Evolutionary conservation across 129 eudicot genomes (phyloP).

Genomic region (Centella asiatica): DNA sequence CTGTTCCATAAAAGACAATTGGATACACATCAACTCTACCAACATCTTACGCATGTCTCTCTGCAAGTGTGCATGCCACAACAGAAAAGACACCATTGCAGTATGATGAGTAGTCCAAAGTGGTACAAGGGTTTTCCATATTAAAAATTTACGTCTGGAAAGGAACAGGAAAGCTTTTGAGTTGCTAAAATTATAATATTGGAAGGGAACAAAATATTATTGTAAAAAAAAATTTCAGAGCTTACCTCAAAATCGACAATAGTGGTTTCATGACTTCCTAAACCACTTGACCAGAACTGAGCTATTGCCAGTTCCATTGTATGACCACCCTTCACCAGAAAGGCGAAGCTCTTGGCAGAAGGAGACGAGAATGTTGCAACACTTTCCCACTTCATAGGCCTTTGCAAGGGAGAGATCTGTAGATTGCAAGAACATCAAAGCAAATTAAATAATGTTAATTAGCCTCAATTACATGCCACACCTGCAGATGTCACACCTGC

Average conservation of each 20-base stretch:
- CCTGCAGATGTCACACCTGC: slow-evolving; percentile 94
- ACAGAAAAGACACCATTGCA: background rate
- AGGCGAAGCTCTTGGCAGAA: slow-evolving; percentile 77
- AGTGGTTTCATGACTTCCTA: slow-evolving; percentile 80
- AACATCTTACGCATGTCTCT: too few species aligned
- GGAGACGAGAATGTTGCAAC: slow-evolving; percentile 78
- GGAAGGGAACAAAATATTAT: slow-evolving; percentile 2
- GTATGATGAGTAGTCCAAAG: background rate
- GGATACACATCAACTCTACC: too few species aligned
- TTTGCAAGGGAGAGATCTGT: slow-evolving; percentile 79
- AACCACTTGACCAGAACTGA: slow-evolving; percentile 99
- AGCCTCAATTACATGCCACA: slow-evolving; percentile 14
- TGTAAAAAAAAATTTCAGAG: background rate
- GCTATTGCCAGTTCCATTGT: slow-evolving; percentile 94
- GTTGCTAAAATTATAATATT: background rate
- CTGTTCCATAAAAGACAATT: too few species aligned
- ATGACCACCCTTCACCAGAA: slow-evolving; percentile 74
- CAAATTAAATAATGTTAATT: slow-evolving; percentile 7
- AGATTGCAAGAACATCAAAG: slow-evolving; percentile 26
- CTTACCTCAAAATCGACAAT: slow-evolving; percentile 83
- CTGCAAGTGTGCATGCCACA: too few species aligned
- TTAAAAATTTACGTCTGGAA: too few species aligned
- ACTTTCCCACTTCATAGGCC: slow-evolving; percentile 87
- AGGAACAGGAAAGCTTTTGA: background rate
- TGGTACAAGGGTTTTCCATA: too few species aligned